These are phyloP conservation scores for Tympanopsis confertula DNA, from an alignment of 2,329 filamentous ascomycete species.

Conservation along the genomic window DNA sequence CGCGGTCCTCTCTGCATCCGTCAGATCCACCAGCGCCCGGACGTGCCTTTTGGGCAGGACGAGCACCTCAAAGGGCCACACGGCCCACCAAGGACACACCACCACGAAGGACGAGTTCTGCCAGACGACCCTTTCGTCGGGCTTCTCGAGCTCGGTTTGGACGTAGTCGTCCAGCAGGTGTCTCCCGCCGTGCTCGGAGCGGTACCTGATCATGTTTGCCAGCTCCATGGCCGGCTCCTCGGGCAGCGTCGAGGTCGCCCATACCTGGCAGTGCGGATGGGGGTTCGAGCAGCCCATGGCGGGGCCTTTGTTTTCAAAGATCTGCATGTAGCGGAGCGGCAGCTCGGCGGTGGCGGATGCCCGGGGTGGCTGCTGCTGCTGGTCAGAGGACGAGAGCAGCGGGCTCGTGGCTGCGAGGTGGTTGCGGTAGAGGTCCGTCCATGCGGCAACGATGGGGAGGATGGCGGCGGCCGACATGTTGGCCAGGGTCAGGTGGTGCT, in stretches of 20 bases:
- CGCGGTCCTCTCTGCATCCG: slow-evolving; percentile 53
- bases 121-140: slow-evolving; percentile 75
- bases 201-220: slow-evolving; percentile 68
- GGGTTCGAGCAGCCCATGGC: slow-evolving; percentile 99
- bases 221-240: slow-evolving; percentile 80
- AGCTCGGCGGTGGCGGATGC: slow-evolving; percentile 45
- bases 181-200: slow-evolving; percentile 55
- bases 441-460: slow-evolving; percentile 72
- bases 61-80: slow-evolving; percentile 95
- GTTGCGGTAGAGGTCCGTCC: slow-evolving; percentile 79
- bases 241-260: slow-evolving; percentile 83
- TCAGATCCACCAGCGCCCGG: slow-evolving; percentile 73
- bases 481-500: slow-evolving; percentile 83
- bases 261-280: slow-evolving; percentile 91
- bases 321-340: slow-evolving; percentile 94
- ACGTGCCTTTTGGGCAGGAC: slow-evolving; percentile 76
- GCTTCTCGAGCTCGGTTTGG: slow-evolving; percentile 67
- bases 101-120: slow-evolving; percentile 77
- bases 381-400: slow-evolving; percentile 31
- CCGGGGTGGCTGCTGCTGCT: slow-evolving; percentile 23
- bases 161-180: slow-evolving; percentile 83
- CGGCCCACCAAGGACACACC: slow-evolving; percentile 93
- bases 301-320: slow-evolving; percentile 96
- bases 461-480: slow-evolving; percentile 73
- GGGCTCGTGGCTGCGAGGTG: slow-evolving; percentile 66